A percentile compares a stretch with the other conserved stretches of the same genome.
These are phyloP conservation scores for Beta macrorhiza DNA, from an alignment of 179 eudicot genomes.

Conservation along the genomic window DNA sequence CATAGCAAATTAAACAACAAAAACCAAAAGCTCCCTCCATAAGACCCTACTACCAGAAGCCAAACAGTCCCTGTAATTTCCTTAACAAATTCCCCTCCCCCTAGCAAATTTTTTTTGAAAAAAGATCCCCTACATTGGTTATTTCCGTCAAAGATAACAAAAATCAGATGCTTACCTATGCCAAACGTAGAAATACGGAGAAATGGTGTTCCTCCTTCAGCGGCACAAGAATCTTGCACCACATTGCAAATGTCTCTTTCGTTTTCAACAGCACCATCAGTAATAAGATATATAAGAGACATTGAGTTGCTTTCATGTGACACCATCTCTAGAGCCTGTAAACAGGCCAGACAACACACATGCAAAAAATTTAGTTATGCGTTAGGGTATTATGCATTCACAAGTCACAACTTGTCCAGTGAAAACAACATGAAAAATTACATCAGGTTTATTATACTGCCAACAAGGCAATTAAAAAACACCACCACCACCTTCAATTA, in stretches of 20 bases:
- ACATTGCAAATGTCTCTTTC: conserved; percentile 73
- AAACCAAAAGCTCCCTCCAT: background rate
- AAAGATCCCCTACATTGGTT: background rate
- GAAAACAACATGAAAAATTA: background rate
- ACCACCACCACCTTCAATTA: background rate
- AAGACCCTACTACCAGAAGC: background rate
- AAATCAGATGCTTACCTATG: conserved; percentile 36
- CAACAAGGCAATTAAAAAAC: background rate
- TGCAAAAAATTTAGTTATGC: background rate
- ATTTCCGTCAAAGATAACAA: background rate
- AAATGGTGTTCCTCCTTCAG: conserved; percentile 36
- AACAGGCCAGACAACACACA: conserved; percentile 11
- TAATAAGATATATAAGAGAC: conserved; percentile 62
- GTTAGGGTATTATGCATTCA: background rate
- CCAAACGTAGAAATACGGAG: conserved; percentile 84
- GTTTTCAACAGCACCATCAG: conserved; percentile 91
- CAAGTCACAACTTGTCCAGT: background rate
- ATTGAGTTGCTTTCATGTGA: conserved; percentile 41
- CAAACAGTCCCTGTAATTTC: background rate
- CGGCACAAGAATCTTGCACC: conserved; percentile 40
- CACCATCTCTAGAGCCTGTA: conserved; percentile 79
- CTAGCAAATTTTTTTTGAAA: background rate
- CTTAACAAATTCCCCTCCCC: background rate
- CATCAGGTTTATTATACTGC: background rate
- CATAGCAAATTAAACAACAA: background rate